Evolutionary conservation across 441 rosid species (phyloP).

Genomic region (Populus trichocarpa): DNA sequence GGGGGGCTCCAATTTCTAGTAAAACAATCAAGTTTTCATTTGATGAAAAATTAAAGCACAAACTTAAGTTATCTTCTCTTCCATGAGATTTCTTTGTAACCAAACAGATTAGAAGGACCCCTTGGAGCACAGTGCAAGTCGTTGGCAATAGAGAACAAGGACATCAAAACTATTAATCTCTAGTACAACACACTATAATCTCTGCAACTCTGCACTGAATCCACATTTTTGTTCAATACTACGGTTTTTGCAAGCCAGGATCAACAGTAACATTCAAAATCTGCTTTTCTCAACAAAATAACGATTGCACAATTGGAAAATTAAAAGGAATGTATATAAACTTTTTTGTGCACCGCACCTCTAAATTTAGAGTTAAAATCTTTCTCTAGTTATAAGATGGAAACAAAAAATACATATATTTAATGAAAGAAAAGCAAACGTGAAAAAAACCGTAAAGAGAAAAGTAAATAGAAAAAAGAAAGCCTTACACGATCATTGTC

Average conservation of each 20-base stretch:
- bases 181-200: background rate
- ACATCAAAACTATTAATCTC: background rate
- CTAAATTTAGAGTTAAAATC: background rate
- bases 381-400: background rate
- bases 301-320: background rate
- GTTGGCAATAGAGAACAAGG: background rate
- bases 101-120: background rate
- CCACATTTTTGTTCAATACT: background rate
- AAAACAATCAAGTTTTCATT: background rate
- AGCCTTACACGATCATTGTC: slow-evolving; percentile 42
- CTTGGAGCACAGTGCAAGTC: background rate
- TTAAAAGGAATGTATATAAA: no score
- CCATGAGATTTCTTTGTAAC: background rate
- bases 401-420: background rate
- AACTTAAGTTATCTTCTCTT: background rate
- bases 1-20: background rate
- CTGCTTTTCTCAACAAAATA: background rate
- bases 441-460: background rate
- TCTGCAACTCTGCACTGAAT: background rate
- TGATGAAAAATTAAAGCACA: background rate
- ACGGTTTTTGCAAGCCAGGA: background rate
- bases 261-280: background rate
- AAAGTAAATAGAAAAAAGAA: background rate
- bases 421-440: background rate
- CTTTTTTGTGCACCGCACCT: background rate